Percentiles rank a stretch among this genome's conserved stretches.
Conservation (phyloP, 257 asterid species). For the Scutellaria galericulata region DNA sequence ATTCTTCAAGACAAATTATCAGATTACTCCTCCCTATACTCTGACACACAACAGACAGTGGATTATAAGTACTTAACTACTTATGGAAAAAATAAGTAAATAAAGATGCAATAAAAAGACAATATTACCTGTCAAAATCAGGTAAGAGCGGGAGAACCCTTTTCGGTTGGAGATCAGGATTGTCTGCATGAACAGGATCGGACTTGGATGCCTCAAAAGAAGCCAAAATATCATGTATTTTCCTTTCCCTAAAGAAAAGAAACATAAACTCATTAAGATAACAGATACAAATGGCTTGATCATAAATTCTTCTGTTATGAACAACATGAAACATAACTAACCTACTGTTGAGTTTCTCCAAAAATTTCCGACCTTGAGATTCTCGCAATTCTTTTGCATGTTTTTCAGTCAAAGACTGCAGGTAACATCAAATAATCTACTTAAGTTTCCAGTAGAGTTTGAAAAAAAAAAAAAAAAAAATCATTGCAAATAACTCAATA, state of each 20-base stretch:
- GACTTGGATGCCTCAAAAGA: conserved; percentile 88
- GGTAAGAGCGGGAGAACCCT: conserved; percentile 87
- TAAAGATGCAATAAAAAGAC: conserved; percentile 28
- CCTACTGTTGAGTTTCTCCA: conserved; percentile 91
- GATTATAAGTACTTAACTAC: background rate
- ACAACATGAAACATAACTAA: conserved; percentile 44
- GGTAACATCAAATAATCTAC: conserved; percentile 28
- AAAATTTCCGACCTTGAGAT: conserved; percentile 61
- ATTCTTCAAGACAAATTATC: background rate
- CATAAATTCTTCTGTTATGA: conserved; percentile 19
- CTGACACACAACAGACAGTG: background rate
- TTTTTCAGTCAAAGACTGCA: conserved; percentile 87
- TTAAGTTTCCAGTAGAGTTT: conserved; percentile 23
- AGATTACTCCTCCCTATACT: background rate
- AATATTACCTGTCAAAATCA: conserved; percentile 74
- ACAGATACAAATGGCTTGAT: conserved; percentile 26
- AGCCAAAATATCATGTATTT: conserved; percentile 68
- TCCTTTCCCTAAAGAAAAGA: conserved; percentile 62
- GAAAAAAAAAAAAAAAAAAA: background rate
- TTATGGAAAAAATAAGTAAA: background rate
- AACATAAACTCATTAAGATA: conserved; percentile 11
- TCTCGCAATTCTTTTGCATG: conserved; percentile 94
- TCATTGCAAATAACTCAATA: conserved; percentile 25
- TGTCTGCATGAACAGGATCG: conserved; percentile 80
- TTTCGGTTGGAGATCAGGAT: conserved; percentile 60